Conservation (phyloP, 371 early-diverging fungal species). For the Coemansia sp. region DNA sequence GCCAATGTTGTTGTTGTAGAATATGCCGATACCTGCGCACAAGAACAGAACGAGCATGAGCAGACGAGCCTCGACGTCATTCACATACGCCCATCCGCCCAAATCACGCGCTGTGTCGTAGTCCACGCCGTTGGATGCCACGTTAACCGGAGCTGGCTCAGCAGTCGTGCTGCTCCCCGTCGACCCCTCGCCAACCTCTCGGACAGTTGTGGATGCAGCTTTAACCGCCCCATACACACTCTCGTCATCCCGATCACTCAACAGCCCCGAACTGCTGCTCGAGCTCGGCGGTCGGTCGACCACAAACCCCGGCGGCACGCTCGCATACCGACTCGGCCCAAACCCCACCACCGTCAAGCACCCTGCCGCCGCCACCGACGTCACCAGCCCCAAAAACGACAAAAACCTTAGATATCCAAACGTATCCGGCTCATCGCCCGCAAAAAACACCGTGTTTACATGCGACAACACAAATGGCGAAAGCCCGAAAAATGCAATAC, state of each 20-base stretch:
- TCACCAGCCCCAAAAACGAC: slow-evolving; percentile 35
- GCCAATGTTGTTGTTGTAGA: slow-evolving; percentile 52
- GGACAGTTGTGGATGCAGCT: not conserved
- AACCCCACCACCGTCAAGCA: slow-evolving; percentile 42
- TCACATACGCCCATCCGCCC: slow-evolving; percentile 40
- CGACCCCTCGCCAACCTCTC: slow-evolving; percentile 1
- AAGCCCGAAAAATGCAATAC: slow-evolving; percentile 66
- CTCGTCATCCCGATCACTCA: slow-evolving; percentile 29
- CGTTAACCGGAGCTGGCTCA: not conserved
- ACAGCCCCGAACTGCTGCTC: slow-evolving; percentile 28
- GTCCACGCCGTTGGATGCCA: slow-evolving; percentile 30
- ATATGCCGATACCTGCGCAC: slow-evolving; percentile 49
- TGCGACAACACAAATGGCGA: slow-evolving; percentile 69
- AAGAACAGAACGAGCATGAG: slow-evolving; percentile 44
- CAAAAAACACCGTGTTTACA: slow-evolving; percentile 57
- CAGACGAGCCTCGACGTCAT: slow-evolving; percentile 49
- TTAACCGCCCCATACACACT: not conserved
- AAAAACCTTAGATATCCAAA: slow-evolving; percentile 45
- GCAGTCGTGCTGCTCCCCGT: not conserved
- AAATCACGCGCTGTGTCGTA: slow-evolving; percentile 50
- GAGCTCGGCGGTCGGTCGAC: slow-evolving; percentile 11
- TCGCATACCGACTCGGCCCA: slow-evolving; percentile 40
- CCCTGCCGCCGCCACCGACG: slow-evolving; percentile 27
- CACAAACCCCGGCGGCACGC: slow-evolving; percentile 44
- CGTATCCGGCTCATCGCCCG: slow-evolving; percentile 37